These are phyloP conservation scores for Epichloe coenophiala DNA, from an alignment of 2,329 filamentous ascomycete genomes.

Conservation along the genomic window DNA sequence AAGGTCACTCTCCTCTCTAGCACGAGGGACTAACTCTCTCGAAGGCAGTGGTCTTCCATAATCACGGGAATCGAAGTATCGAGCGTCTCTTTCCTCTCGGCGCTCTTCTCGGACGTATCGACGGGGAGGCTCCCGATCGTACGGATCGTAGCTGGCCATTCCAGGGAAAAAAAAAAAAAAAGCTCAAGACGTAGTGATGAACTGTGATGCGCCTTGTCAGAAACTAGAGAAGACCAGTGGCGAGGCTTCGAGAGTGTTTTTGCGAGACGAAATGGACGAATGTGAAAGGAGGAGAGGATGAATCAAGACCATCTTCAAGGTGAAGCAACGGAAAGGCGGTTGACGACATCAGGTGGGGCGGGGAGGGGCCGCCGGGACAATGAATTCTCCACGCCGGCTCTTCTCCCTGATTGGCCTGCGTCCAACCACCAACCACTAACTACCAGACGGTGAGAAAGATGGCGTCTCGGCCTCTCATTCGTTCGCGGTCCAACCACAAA, in stretches of 20 bases:
- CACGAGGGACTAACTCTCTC: slow-evolving; percentile 41
- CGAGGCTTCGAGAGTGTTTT: no score
- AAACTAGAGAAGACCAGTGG: neutral
- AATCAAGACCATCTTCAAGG: no score
- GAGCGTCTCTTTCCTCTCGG: slow-evolving; percentile 36
- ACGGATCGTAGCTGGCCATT: slow-evolving; percentile 39
- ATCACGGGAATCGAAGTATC: slow-evolving; percentile 40
- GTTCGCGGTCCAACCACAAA: no score
- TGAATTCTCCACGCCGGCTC: no score
- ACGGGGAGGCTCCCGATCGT: slow-evolving; percentile 37
- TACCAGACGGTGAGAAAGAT: no score
- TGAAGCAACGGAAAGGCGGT: neutral
- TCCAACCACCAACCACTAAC: neutral
- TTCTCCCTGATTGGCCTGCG: neutral
- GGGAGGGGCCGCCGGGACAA: neutral
- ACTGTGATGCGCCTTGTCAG: neutral
- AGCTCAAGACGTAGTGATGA: neutral
- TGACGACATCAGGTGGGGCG: neutral
- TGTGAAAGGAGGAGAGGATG: no score
- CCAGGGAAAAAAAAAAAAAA: neutral
- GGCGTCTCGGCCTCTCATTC: no score
- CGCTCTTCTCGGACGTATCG: slow-evolving; percentile 42
- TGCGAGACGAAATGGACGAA: no score
- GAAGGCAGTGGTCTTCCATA: slow-evolving; percentile 30
- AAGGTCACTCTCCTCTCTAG: slow-evolving; percentile 59